These are phyloP conservation scores for Amphichorda felina DNA, from an alignment of 2,329 filamentous ascomycete genomes.

Conservation along the genomic window DNA sequence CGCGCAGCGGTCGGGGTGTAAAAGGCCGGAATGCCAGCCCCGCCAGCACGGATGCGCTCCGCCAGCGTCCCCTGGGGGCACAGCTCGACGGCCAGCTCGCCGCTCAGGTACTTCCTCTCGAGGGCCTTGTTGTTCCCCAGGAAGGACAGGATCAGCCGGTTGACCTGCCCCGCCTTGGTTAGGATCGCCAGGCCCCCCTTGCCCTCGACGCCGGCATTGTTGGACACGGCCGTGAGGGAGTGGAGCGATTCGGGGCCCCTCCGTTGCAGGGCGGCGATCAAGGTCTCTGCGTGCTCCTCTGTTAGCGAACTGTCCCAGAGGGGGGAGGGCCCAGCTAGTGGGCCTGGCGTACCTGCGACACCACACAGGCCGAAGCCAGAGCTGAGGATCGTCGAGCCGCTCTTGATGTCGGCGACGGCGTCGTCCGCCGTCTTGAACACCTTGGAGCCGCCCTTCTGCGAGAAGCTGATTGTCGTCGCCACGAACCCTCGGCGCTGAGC, in stretches of 20 bases:
- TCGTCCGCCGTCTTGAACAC: constrained; percentile 46
- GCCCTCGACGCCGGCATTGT: constrained; percentile 65
- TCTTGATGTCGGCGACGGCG: constrained; percentile 58
- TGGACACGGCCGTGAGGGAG: constrained; percentile 64
- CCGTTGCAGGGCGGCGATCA: constrained; percentile 55
- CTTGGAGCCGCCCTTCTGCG: constrained; percentile 25
- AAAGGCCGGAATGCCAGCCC: constrained; percentile 69
- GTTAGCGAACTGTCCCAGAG: background rate
- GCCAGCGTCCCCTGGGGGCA: constrained; percentile 67
- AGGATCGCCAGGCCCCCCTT: constrained; percentile 58
- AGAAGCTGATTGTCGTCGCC: background rate
- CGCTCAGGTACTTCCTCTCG: constrained; percentile 62
- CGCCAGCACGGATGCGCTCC: constrained; percentile 60
- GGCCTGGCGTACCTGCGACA: constrained; percentile 54
- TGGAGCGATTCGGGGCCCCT: constrained; percentile 49
- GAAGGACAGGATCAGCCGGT: constrained; percentile 62
- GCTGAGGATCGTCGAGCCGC: constrained; percentile 60
- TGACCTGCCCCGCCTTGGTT: constrained; percentile 56
- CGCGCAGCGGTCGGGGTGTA: constrained; percentile 63
- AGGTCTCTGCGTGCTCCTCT: constrained; percentile 40
- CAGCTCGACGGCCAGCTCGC: constrained; percentile 64
- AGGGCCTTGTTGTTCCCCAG: constrained; percentile 68
- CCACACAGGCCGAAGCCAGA: constrained; percentile 77
- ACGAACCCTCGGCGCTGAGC: constrained; percentile 1
- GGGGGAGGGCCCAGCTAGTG: too few species aligned